Evolutionary conservation across 441 rosid species (phyloP).

Genomic region (Aquilaria agallochum): DNA sequence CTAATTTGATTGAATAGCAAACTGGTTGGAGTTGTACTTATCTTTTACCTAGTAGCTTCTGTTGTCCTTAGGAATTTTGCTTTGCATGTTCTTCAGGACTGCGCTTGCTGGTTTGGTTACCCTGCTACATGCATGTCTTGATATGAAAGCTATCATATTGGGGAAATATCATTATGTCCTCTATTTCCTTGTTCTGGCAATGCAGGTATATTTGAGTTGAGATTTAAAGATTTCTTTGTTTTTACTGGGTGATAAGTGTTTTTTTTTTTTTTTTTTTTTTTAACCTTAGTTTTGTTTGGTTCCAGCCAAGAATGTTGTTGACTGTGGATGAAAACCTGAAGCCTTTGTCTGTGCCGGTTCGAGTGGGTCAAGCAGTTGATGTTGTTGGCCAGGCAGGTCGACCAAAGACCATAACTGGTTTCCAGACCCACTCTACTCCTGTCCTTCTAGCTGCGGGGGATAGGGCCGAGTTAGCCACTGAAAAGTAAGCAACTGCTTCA

Average conservation of each 20-base stretch:
- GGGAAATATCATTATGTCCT: slow-evolving; percentile 89
- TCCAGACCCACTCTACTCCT: slow-evolving; percentile 92
- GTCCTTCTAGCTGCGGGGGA: slow-evolving; percentile 95
- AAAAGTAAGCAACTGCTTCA: slow-evolving; percentile 47
- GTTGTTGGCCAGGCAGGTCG: slow-evolving; percentile 97
- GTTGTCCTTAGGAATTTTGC: neutral
- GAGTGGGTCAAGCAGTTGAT: slow-evolving; percentile 95
- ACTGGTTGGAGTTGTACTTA: neutral
- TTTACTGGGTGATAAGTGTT: neutral
- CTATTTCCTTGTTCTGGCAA: slow-evolving; percentile 85
- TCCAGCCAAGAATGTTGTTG: slow-evolving; percentile 92
- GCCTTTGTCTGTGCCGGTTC: slow-evolving; percentile 78
- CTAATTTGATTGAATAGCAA: neutral
- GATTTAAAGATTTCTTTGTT: neutral
- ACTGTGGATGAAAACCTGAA: slow-evolving; percentile 80
- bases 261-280: neutral
- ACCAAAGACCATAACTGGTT: slow-evolving; percentile 90
- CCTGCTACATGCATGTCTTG: slow-evolving; percentile 83
- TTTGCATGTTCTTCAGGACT: slow-evolving; percentile 35
- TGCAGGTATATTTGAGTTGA: slow-evolving; percentile 61
- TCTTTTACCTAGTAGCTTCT: slow-evolving; percentile 5
- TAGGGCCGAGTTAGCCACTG: slow-evolving; percentile 92
- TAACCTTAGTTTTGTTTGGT: slow-evolving; percentile 7
- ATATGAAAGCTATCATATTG: slow-evolving; percentile 77
- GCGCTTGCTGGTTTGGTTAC: slow-evolving; percentile 89